Evolutionary conservation across 768 basidiomycete genomes (phyloP), one percentile per base, ranked within the genome.

Genomic region (Termitomyces sp.): DNA sequence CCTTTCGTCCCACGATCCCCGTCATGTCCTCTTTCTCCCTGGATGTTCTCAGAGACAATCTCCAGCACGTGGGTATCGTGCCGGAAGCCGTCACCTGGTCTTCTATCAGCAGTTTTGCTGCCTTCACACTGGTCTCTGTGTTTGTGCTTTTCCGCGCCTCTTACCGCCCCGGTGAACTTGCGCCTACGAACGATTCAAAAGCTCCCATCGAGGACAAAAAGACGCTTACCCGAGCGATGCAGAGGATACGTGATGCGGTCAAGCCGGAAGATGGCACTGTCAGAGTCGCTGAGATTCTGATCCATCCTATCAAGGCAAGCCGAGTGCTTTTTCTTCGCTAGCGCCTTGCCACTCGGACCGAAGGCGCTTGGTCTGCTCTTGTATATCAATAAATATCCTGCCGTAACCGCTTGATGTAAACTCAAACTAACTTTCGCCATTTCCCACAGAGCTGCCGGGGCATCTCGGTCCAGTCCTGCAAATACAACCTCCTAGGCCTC

Each of bases 231-330:
- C 22, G 41, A 10, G 50, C 56, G 2, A 52, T 57, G 56, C 56
- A 57, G 45, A 47, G 57, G 37, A 42, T 58, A 36, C 45, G 18
- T 24, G 57, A 44, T 16, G 56, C 49, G 4, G 50, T 52, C 18
- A 64, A 55, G 51, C 65, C 62, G 26, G 50, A 52, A 50, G 64
- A 71, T 53, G 72, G 70, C 22, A 61, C 71, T 28, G 73, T 79
- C 16, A 74, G 66, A 13, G 81, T 88, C 24, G 77, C 81, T 0
- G 84, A 81, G 66, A 80, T 88, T 22, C 60, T 87, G 36, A 64
- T 88, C 3, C 87, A 88, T 65, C 87, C 87, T 41, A 84, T 88
- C 71, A 88, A 88, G 77, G 87, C 81, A 55, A 6, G 39, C 28
- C 56, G 6, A 20, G 37, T 34, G 13, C 29, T 20, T 53, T 49